Evolutionary conservation across 2,329 filamentous ascomycete genomes (phyloP).

Genomic region (Moelleriella libera): DNA sequence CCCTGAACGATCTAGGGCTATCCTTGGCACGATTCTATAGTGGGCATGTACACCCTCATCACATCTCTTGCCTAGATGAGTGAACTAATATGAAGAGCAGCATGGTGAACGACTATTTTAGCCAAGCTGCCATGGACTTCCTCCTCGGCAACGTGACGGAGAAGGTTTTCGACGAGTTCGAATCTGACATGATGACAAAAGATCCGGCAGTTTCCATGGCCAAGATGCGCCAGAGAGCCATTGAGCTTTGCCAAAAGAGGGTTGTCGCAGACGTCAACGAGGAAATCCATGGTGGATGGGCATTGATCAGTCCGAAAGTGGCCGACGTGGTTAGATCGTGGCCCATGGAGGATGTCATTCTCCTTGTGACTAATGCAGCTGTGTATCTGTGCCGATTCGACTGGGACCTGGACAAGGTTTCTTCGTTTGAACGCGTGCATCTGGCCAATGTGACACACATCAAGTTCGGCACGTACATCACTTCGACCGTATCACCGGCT

Average conservation of each 20-base stretch:
- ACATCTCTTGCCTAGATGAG: no score
- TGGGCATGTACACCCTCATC: slow-evolving; percentile 30
- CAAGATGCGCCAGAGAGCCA: slow-evolving; percentile 74
- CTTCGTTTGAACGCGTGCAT: slow-evolving; percentile 76
- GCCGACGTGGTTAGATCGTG: slow-evolving; percentile 55
- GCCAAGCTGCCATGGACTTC: slow-evolving; percentile 90
- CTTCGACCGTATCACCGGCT: slow-evolving; percentile 64
- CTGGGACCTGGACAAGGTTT: slow-evolving; percentile 90
- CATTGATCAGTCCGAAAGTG: slow-evolving; percentile 60
- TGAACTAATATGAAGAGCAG: slow-evolving; percentile 31
- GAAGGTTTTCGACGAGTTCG: slow-evolving; percentile 84
- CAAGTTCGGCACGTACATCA: slow-evolving; percentile 77
- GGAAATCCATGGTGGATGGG: slow-evolving; percentile 82
- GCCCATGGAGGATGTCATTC: slow-evolving; percentile 76
- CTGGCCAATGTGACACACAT: slow-evolving; percentile 60
- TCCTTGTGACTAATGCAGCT: slow-evolving; percentile 73
- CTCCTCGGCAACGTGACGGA: slow-evolving; percentile 78
- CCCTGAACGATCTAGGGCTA: slow-evolving; percentile 78
- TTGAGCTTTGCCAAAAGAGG: slow-evolving; percentile 76
- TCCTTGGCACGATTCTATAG: slow-evolving; percentile 67
- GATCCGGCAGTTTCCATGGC: slow-evolving; percentile 82
- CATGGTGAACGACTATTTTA: slow-evolving; percentile 95
- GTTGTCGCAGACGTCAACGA: slow-evolving; percentile 75
- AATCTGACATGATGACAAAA: slow-evolving; percentile 81
- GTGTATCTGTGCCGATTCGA: slow-evolving; percentile 86